These are phyloP conservation scores for Serendipita vermifera DNA, from an alignment of 768 basidiomycete species.

Conservation along the genomic window DNA sequence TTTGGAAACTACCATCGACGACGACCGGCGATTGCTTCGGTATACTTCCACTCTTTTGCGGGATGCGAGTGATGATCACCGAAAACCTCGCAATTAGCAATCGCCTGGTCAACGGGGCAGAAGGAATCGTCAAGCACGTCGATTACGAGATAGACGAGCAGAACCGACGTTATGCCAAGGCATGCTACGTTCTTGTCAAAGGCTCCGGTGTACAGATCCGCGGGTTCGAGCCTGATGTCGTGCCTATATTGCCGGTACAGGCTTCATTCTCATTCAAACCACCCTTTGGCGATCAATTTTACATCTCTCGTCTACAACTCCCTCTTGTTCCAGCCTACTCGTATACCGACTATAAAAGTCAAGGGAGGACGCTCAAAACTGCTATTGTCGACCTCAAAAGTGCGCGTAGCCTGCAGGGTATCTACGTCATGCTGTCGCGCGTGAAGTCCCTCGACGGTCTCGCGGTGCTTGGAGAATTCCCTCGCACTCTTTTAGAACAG, in stretches of 20 bases:
- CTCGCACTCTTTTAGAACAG: not conserved
- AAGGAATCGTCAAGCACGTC: not conserved
- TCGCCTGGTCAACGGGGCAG: conserved; percentile 1
- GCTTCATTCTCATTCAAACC: no score
- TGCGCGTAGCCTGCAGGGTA: not conserved
- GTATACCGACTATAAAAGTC: conserved; percentile 12
- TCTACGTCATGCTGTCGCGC: conserved; percentile 12
- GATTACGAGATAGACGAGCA: not conserved
- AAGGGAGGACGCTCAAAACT: not conserved
- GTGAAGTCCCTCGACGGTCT: not conserved
- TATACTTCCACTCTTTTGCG: not conserved
- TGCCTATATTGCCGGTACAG: not conserved
- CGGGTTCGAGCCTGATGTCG: not conserved
- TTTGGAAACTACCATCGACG: no score
- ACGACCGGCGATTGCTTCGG: not conserved
- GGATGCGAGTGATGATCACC: conserved; percentile 9
- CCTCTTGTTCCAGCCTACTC: conserved; percentile 8
- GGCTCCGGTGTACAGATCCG: not conserved
- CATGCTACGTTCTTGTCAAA: not conserved
- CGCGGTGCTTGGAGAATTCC: not conserved
- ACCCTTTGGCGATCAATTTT: not conserved
- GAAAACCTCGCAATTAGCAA: conserved; percentile 6
- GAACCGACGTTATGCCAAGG: not conserved
- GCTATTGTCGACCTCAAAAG: conserved; percentile 9
- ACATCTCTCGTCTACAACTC: not conserved